Evolutionary conservation across 768 basidiomycete genomes (phyloP).

Genomic region (Mycena floridula): DNA sequence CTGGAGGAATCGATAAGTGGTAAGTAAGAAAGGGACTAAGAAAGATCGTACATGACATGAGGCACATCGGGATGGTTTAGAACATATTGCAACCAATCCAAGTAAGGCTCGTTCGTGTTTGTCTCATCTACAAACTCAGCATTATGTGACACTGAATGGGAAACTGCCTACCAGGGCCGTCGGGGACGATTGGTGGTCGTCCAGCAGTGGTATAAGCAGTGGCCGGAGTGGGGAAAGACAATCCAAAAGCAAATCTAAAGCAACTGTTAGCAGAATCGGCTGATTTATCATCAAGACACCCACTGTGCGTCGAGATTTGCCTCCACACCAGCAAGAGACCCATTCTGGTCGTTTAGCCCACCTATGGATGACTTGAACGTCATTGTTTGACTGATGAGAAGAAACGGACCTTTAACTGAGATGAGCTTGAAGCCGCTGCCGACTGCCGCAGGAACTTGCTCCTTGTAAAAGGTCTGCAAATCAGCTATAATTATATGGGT

Average conservation of each 20-base stretch:
- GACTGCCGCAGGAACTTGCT: slow-evolving; percentile 41
- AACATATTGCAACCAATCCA: slow-evolving; percentile 55
- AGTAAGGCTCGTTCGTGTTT: slow-evolving; percentile 7
- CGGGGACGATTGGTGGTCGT: slow-evolving; percentile 49
- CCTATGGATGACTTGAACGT: slow-evolving; percentile 12
- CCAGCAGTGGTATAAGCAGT: slow-evolving; percentile 47
- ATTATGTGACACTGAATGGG: too few species aligned
- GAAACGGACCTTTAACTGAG: slow-evolving; percentile 35
- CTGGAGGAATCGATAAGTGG: too few species aligned
- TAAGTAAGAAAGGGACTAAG: too few species aligned
- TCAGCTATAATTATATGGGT: too few species aligned
- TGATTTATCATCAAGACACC: slow-evolving; percentile 56
- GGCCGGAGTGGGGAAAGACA: slow-evolving; percentile 32
- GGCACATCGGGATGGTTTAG: slow-evolving; percentile 39
- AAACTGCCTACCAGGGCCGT: too few species aligned
- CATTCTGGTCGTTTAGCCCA: slow-evolving; percentile 46
- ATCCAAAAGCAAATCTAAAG: slow-evolving; percentile 58
- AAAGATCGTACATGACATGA: slow-evolving; percentile 54
- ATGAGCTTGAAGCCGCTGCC: slow-evolving; percentile 46
- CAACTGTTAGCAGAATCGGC: too few species aligned
- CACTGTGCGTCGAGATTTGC: slow-evolving; percentile 30
- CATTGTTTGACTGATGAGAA: neutral
- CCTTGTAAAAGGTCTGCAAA: slow-evolving; percentile 42
- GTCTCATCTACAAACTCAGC: neutral
- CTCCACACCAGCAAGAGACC: slow-evolving; percentile 4